Percentiles rank a stretch among this genome's conserved stretches.
Evolutionary conservation across 768 basidiomycete species (phyloP).

Genomic region (Podaxis sp.): DNA sequence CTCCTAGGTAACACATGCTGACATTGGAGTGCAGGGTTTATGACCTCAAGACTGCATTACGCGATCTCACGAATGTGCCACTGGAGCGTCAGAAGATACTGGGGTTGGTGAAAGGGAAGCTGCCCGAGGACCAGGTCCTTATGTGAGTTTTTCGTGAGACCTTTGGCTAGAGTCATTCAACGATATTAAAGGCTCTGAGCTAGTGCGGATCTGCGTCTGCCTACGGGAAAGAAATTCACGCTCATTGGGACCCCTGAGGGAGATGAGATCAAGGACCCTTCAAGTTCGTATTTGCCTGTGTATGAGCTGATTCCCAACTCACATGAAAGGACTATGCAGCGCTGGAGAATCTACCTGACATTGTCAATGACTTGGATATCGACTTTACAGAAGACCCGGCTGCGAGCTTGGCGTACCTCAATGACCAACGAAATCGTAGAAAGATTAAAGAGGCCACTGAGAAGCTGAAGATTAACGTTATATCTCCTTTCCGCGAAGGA

Average conservation of each 20-base stretch:
- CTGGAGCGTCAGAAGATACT: slow-evolving; percentile 86
- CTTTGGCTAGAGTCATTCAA: not conserved
- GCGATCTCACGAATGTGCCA: slow-evolving; percentile 74
- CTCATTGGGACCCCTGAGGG: slow-evolving; percentile 85
- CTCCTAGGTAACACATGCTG: slow-evolving; percentile 1
- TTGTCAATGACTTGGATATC: slow-evolving; percentile 80
- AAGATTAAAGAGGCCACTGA: slow-evolving; percentile 75
- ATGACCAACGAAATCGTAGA: slow-evolving; percentile 79
- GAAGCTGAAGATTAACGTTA: slow-evolving; percentile 66
- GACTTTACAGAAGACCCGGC: slow-evolving; percentile 66
- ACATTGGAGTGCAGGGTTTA: slow-evolving; percentile 55
- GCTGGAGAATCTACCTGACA: slow-evolving; percentile 64
- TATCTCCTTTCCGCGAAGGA: slow-evolving; percentile 71
- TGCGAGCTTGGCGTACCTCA: slow-evolving; percentile 60
- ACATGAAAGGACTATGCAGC: slow-evolving; percentile 36
- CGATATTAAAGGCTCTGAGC: slow-evolving; percentile 5
- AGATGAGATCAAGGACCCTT: slow-evolving; percentile 81
- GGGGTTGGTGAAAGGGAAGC: slow-evolving; percentile 80
- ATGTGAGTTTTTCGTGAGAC: slow-evolving; percentile 45
- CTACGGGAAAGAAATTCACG: slow-evolving; percentile 73
- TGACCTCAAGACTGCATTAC: slow-evolving; percentile 72
- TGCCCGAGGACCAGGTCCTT: slow-evolving; percentile 71
- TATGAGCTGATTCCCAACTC: not conserved
- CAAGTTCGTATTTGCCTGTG: slow-evolving; percentile 37
- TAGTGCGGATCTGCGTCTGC: slow-evolving; percentile 60